Base-by-base conservation (phyloP, 352 stramenopile species). In the Pythium rishiriense region DNA sequence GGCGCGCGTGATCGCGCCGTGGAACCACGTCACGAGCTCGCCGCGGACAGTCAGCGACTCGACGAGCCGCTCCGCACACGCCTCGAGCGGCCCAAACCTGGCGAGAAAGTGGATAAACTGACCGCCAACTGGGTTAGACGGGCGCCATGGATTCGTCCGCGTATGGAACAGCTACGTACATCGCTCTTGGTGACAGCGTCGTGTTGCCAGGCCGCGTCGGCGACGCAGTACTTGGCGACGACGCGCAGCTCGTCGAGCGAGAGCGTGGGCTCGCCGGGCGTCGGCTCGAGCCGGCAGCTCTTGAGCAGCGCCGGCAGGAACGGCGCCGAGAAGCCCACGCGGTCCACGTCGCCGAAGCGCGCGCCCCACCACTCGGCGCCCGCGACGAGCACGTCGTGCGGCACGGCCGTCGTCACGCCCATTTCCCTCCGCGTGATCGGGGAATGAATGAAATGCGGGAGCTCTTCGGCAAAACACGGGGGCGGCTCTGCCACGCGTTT, bases 11-110 rank as follows among this genome's bases (percentile, higher is more conserved):
- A 91, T 70, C 29, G 76, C 70, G 25, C 85, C 85, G 57, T 94
- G 83, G 59, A 92, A 94, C 83, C 83, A 94, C 56, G 78, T 58
- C 52, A 84, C 81, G 12, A 94, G 45, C 55, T 89, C 81, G 5
- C 78, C 62, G 35, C 80, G 82, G 28, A 78, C 67, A 9, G 73
- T 83, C 21, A 92, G 86, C 57, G 80, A 89, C 39, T 73, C 74
- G 31, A 90, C 72, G 26, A 89, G 49, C 59, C 88, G 90, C 65
- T 71, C 56, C 19, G 91, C 47, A 42, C 74, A 79, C 15, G 69
- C 43, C 47, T 89, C 75, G 5, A 94, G 63, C 12, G 85, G 85
- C 14, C 85, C 85, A 62, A 94, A 94, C 22, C 83, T 83, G 17
- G 81, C 75, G 21, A 92, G 63, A 51, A 90, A 92, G 37, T 76